Percentiles rank a stretch among this genome's conserved stretches.
These are phyloP conservation scores for Hansenula sp. DNA, from an alignment of 1,139 yeast species.

Conservation along the genomic window DNA sequence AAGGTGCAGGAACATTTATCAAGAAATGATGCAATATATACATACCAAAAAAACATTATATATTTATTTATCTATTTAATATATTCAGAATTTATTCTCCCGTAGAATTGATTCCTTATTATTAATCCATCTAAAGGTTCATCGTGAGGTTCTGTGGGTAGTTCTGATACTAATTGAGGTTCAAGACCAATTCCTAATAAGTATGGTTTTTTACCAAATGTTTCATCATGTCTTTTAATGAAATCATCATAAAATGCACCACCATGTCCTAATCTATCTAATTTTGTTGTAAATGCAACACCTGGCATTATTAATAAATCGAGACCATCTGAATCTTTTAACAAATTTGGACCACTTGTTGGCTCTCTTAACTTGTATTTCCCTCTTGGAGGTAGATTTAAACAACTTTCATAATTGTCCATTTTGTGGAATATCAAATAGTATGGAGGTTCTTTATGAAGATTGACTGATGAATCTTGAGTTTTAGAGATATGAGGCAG, in stretches of 20 bases:
- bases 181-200: conserved; percentile 66
- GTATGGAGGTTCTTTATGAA: conserved; percentile 33
- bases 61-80: background rate
- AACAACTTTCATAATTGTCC: conserved; percentile 36
- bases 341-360: conserved; percentile 19
- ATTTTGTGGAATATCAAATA: conserved; percentile 59
- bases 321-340: conserved; percentile 29
- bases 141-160: conserved; percentile 75
- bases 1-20: conserved; percentile 37
- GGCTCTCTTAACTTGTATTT: conserved; percentile 72
- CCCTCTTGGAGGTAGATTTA: conserved; percentile 58
- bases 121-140: conserved; percentile 58
- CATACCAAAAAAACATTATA: background rate
- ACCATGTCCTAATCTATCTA: conserved; percentile 84
- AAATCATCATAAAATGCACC: conserved; percentile 90
- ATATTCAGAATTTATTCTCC: background rate
- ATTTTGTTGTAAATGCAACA: conserved; percentile 57
- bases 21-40: no score
- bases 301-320: conserved; percentile 84
- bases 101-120: conserved; percentile 29
- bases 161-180: conserved; percentile 55
- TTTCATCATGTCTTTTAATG: conserved; percentile 40
- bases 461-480: conserved; percentile 22
- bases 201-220: conserved; percentile 30
- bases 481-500: conserved; percentile 43